Base-by-base conservation (phyloP, 2,329 filamentous ascomycete genomes). In the Fonsecaea multimorphosa region DNA sequence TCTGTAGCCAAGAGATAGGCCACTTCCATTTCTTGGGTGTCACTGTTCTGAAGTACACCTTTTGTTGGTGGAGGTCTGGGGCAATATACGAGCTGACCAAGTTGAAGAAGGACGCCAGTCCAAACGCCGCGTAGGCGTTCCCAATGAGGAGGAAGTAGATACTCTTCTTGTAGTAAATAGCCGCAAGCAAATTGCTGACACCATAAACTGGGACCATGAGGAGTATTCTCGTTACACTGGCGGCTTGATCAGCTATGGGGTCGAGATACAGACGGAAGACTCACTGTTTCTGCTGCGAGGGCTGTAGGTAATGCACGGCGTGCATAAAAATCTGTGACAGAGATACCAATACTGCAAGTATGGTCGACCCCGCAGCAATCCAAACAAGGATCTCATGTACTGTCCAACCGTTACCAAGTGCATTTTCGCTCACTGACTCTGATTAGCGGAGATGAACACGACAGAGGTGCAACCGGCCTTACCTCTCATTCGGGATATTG, bases 41-140 rank as follows among this genome's bases (percentile, higher is more conserved):
- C 72, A 93, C 83, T 38, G 84, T 80, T 46, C 91, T 84, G 75
- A 96, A 96, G 77, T 90, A 95, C 46, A 89, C 84, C 76, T 96
- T 96, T 76, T 96, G 92, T 27, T 87, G 84, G 76, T 93, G 91
- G 27, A 96, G 79, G 71, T 89, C 87, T 7, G 90, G 89, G 4
- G 89, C 91, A 67, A 92, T 84, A 76, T 95, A 95, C 74, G 92
- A 85, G 76, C 91, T 94, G 74, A 96, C 80, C 53, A 96, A 82
- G 8, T 90, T 87, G 78, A 96, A 96, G 82, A 96, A 96, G 69
- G 90, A 91, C 31, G 91, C 89, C 69, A 96, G 93, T 63, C 91
- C 91, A 73, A 95, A 94, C 12, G 92, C 91, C 80, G 96, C 92
- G 77, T 96, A 96, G 78, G 91, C 94, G 76, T 95, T 90, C 72